Conservation (phyloP, 768 basidiomycete genomes). For the Kwoniella botswanensis region DNA sequence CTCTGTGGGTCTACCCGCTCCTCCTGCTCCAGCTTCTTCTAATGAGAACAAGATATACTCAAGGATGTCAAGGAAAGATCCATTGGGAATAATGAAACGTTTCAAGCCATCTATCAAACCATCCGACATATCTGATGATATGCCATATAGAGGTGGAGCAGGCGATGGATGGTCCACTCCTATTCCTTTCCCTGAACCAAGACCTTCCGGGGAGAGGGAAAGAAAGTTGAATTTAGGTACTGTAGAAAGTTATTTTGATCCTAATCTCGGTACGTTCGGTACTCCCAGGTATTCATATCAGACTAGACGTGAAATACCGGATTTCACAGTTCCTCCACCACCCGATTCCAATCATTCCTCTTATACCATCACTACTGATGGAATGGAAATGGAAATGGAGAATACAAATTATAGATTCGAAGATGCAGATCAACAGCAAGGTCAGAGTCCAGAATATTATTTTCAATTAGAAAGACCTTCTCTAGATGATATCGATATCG, state of each 20-base stretch:
- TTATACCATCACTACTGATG: background rate
- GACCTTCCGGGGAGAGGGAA: slow-evolving; percentile 6
- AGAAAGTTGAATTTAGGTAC: slow-evolving; percentile 16
- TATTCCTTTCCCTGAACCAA: slow-evolving; percentile 13
- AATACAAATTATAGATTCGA: slow-evolving; percentile 1
- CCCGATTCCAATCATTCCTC: slow-evolving; percentile 14
- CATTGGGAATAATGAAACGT: slow-evolving; percentile 21
- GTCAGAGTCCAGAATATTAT: slow-evolving; percentile 17
- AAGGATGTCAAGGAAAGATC: slow-evolving; percentile 13
- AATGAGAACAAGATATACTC: background rate
- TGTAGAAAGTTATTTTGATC: slow-evolving; percentile 21
- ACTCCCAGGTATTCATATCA: background rate
- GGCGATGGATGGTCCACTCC: slow-evolving; percentile 22
- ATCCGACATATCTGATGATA: background rate
- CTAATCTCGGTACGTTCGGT: slow-evolving; percentile 6
- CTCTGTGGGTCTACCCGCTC: slow-evolving; percentile 17
- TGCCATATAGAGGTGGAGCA: slow-evolving; percentile 14
- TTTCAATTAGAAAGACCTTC: slow-evolving; percentile 15
- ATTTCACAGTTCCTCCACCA: slow-evolving; percentile 18
- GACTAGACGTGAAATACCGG: slow-evolving; percentile 6
- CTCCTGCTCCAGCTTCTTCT: background rate
- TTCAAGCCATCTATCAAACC: slow-evolving; percentile 5
- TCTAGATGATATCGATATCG: slow-evolving; percentile 6
- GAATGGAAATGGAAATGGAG: background rate
- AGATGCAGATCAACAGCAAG: background rate